A percentile compares a stretch with the other conserved stretches of the same genome.
phyloP scores from a whole-genome alignment of 495 filamentous ascomycete genomes.

The Aspergillus biplanus region DNA sequence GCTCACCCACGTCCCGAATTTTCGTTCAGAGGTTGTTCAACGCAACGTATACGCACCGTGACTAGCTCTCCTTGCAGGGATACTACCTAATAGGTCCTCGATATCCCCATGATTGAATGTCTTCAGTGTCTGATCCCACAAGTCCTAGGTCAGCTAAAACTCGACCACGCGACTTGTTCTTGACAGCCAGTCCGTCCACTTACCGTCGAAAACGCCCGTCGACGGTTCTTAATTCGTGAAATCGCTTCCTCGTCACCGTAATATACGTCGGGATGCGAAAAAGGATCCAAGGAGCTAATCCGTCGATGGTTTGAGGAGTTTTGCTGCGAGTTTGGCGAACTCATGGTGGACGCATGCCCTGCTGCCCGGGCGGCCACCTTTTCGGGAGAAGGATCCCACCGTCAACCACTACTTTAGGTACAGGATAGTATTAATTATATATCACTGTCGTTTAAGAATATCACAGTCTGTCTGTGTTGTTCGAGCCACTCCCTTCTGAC shows the following conservation, averaged over 20 bases:
- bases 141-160: background rate
- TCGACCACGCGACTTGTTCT: conserved; percentile 13
- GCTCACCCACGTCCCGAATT: conserved; percentile 6
- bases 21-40: background rate
- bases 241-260: conserved; percentile 49
- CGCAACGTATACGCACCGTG: conserved; percentile 43
- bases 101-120: conserved; percentile 42
- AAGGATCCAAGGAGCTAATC: conserved; percentile 47
- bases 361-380: background rate
- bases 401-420: no score
- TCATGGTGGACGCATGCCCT: conserved; percentile 31
- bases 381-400: no score
- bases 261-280: conserved; percentile 52
- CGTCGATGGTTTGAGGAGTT: conserved; percentile 23
- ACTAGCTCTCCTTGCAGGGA: conserved; percentile 47
- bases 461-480: no score
- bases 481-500: no score
- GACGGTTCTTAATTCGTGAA: conserved; percentile 38
- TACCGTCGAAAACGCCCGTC: conserved; percentile 55
- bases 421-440: no score
- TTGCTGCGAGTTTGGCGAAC: conserved; percentile 33
- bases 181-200: conserved; percentile 28
- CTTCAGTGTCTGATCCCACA: conserved; percentile 38
- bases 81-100: conserved; percentile 38
- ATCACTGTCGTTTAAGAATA: no score